Evolutionary conservation across 495 filamentous ascomycete species (phyloP).

Genomic region (Penicillium cosmopolitanum): DNA sequence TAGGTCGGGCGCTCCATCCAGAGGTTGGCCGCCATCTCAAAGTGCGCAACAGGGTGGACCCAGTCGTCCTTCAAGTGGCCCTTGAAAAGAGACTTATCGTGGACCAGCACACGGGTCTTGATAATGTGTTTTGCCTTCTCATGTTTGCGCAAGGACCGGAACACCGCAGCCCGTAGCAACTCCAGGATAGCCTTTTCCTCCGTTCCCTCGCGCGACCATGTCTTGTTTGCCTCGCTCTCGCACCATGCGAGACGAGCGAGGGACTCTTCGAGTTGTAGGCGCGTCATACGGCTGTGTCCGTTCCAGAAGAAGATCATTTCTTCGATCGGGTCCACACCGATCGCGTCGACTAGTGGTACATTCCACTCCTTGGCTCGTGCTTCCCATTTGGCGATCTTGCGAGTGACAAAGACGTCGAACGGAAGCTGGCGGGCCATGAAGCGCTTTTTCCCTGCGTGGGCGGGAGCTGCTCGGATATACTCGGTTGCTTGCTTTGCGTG

Average conservation of each 20-base stretch:
- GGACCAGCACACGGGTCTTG: conserved; percentile 59
- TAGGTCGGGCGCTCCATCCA: conserved; percentile 68
- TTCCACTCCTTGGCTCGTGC: conserved; percentile 69
- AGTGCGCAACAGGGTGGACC: conserved; percentile 77
- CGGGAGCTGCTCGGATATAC: conserved; percentile 70
- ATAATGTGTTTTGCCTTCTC: conserved; percentile 68
- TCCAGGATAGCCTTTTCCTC: conserved; percentile 78
- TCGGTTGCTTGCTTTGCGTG: conserved; percentile 71
- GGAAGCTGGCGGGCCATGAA: conserved; percentile 90
- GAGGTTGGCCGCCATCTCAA: conserved; percentile 82
- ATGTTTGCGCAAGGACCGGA: conserved; percentile 62
- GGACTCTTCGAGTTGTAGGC: conserved; percentile 64
- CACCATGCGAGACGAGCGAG: conserved; percentile 68
- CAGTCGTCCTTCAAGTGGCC: conserved; percentile 80
- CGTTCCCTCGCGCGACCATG: conserved; percentile 59
- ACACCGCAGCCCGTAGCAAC: conserved; percentile 67
- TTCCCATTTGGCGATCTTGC: conserved; percentile 91
- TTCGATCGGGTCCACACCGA: conserved; percentile 80
- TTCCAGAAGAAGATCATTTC: conserved; percentile 99
- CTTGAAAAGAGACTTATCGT: conserved; percentile 72
- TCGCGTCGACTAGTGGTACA: conserved; percentile 75
- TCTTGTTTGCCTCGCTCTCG: conserved; percentile 55
- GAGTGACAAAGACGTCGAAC: conserved; percentile 83
- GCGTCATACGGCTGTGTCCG: conserved; percentile 74
- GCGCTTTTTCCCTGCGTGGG: conserved; percentile 78